Evolutionary conservation across 345 rosid genomes (phyloP).

Genomic region (Brassica juncea): DNA sequence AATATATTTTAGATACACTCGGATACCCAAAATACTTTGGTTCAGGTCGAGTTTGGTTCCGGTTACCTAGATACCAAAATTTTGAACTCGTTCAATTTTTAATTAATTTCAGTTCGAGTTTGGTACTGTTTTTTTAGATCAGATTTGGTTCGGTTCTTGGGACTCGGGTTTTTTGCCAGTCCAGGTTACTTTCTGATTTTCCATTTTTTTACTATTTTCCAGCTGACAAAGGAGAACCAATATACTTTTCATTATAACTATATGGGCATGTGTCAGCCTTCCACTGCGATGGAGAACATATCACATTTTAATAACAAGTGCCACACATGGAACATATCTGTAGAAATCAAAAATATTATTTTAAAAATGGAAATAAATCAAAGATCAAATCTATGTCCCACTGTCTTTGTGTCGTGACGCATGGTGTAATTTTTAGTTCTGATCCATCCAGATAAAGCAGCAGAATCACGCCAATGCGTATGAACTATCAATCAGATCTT

Average conservation of each 20-base stretch:
- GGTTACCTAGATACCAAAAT: no score
- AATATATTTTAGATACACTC: no score
- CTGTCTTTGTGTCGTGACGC: slow-evolving; percentile 25
- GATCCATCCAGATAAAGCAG: slow-evolving; percentile 8
- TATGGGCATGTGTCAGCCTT: neutral
- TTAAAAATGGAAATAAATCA: neutral
- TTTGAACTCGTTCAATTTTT: no score
- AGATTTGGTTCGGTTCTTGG: no score
- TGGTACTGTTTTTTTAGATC: no score
- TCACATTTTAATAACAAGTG: neutral
- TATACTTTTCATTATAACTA: neutral
- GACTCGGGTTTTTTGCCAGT: no score
- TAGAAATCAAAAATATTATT: neutral
- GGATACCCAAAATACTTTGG: no score
- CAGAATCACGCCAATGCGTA: slow-evolving; percentile 3
- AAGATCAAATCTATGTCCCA: slow-evolving; percentile 21
- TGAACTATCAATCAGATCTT: slow-evolving; percentile 6
- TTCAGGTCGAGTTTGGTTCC: no score
- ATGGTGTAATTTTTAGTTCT: slow-evolving; percentile 12
- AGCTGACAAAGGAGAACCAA: neutral
- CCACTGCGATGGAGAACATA: neutral
- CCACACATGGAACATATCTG: slow-evolving; percentile 11
- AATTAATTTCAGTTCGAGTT: no score
- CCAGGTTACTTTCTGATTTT: no score
- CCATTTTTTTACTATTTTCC: no score